Conservation (phyloP, 2,329 filamentous ascomycete genomes). For the Exophiala alcalophila region DNA sequence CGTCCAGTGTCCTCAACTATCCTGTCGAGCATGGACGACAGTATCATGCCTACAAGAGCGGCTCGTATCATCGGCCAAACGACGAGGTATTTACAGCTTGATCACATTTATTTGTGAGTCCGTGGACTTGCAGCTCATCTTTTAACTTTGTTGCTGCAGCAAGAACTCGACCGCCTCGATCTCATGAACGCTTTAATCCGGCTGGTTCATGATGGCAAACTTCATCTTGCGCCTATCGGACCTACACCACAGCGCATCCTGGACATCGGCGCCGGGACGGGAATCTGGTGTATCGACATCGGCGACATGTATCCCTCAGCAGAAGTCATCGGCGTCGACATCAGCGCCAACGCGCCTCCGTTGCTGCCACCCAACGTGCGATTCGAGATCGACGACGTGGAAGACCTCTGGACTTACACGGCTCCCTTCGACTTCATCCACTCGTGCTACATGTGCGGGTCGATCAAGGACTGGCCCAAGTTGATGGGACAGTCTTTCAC, state of each 20-base stretch:
- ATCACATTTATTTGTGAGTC: background rate
- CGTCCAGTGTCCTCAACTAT: background rate
- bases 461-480: slow-evolving; percentile 55
- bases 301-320: slow-evolving; percentile 34
- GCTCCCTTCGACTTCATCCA: slow-evolving; percentile 62
- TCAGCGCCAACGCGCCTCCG: slow-evolving; percentile 25
- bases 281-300: slow-evolving; percentile 39
- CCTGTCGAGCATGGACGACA: background rate
- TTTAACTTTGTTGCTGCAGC: too few species aligned
- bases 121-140: too few species aligned
- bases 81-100: background rate
- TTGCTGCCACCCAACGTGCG: slow-evolving; percentile 54
- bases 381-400: slow-evolving; percentile 58
- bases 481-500: slow-evolving; percentile 39
- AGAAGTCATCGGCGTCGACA: slow-evolving; percentile 25
- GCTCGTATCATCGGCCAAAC: slow-evolving; percentile 2
- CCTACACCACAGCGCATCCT: slow-evolving; percentile 29
- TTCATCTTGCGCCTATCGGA: slow-evolving; percentile 31
- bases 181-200: slow-evolving; percentile 33
- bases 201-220: slow-evolving; percentile 21
- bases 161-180: slow-evolving; percentile 38
- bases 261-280: slow-evolving; percentile 39
- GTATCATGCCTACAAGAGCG: slow-evolving; percentile 1
- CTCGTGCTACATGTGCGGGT: slow-evolving; percentile 55
- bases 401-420: slow-evolving; percentile 54